Evolutionary conservation across 192 early-diverging fungal species (phyloP).

Genomic region (Coemansia sp.): DNA sequence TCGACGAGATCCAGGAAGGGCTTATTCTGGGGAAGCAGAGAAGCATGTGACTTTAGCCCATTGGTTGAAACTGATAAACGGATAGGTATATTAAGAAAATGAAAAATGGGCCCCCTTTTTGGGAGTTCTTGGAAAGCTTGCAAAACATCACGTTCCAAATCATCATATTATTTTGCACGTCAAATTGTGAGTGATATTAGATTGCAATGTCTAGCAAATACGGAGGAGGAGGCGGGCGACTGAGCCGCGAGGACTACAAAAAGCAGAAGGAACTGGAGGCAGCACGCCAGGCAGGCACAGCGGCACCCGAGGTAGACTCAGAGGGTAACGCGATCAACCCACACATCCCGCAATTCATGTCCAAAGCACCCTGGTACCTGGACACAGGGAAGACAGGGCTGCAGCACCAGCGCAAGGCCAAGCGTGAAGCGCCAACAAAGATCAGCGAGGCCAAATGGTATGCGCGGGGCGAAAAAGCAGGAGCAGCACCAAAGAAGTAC

Average conservation of each 20-base stretch:
- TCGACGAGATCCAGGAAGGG: slow-evolving; percentile 27
- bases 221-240: slow-evolving; percentile 55
- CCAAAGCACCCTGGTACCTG: slow-evolving; percentile 93
- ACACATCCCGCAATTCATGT: slow-evolving; percentile 96
- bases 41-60: neutral
- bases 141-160: no score
- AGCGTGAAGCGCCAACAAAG: neutral
- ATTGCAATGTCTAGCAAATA: slow-evolving; percentile 24
- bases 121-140: neutral
- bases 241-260: slow-evolving; percentile 93
- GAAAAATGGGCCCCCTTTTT: neutral
- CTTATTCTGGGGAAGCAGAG: neutral
- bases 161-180: neutral
- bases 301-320: slow-evolving; percentile 79
- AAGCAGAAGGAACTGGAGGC: slow-evolving; percentile 94
- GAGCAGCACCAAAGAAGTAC: slow-evolving; percentile 85
- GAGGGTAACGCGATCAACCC: slow-evolving; percentile 97
- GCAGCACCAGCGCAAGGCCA: slow-evolving; percentile 74
- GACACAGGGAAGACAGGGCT: slow-evolving; percentile 79
- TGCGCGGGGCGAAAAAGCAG: slow-evolving; percentile 45
- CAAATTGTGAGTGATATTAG: neutral
- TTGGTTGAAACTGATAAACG: neutral
- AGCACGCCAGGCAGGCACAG: slow-evolving; percentile 92
- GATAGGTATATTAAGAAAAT: neutral
- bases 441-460: slow-evolving; percentile 32